Conservation (phyloP, 306 rosid genomes). For the Aeschynomene evenia region DNA sequence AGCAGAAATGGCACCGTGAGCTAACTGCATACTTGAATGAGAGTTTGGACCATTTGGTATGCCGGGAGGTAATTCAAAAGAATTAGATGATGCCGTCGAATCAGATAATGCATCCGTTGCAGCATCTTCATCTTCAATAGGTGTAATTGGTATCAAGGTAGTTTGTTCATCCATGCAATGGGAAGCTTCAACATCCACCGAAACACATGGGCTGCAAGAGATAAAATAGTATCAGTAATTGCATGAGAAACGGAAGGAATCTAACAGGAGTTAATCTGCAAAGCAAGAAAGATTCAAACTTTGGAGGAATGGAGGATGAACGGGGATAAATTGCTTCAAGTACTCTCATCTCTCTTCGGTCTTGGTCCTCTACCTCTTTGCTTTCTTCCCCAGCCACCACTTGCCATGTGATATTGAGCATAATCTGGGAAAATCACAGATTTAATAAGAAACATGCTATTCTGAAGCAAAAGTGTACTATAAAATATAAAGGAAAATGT, state of each 20-base stretch:
- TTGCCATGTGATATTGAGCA: conserved; percentile 62
- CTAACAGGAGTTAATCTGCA: conserved; percentile 4
- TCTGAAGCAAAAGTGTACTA: not conserved
- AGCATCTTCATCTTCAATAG: conserved; percentile 82
- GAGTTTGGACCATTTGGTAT: conserved; percentile 27
- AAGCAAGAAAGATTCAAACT: conserved; percentile 52
- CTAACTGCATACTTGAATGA: conserved; percentile 29
- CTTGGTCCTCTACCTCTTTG: conserved; percentile 58
- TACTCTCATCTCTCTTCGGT: conserved; percentile 83
- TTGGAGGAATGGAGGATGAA: conserved; percentile 78
- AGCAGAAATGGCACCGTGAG: conserved; percentile 49
- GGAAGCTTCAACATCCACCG: conserved; percentile 48
- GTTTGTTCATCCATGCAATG: conserved; percentile 35
- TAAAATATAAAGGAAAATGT: not conserved
- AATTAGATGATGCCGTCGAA: conserved; percentile 23
- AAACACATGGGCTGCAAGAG: conserved; percentile 54
- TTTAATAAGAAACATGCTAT: conserved; percentile 11
- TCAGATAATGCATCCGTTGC: conserved; percentile 37
- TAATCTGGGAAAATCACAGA: conserved; percentile 46
- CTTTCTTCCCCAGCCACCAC: conserved; percentile 95
- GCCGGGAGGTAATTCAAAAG: conserved; percentile 37
- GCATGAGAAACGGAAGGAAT: conserved; percentile 17
- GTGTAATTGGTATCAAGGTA: conserved; percentile 71
- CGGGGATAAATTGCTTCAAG: conserved; percentile 94
- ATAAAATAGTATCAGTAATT: not conserved